phyloP scores from a whole-genome alignment of 192 early-diverging fungal species.

The Neocallimastix lanati region DNA sequence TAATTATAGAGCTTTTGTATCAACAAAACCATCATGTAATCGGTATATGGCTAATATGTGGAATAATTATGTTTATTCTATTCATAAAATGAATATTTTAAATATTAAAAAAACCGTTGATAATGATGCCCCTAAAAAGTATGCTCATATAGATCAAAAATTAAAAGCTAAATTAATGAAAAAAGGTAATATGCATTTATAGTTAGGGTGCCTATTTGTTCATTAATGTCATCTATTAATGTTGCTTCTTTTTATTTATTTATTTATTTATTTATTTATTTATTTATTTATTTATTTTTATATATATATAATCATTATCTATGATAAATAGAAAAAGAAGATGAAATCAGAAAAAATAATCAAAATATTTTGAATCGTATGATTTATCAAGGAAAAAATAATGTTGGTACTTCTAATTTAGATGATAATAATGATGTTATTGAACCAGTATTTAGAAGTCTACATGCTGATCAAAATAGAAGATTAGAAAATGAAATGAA shows the following conservation, averaged over 20 bases:
- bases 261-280: no score
- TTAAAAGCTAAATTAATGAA: background rate
- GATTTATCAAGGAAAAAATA: background rate
- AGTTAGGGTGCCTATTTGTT: no score
- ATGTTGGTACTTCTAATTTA: background rate
- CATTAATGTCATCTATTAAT: no score
- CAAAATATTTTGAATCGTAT: background rate
- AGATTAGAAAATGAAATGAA: background rate
- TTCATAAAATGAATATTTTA: background rate
- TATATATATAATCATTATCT: no score
- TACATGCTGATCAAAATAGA: background rate
- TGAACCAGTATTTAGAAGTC: background rate
- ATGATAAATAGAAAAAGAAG: background rate
- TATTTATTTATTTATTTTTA: no score
- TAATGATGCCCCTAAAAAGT: background rate
- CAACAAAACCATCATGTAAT: background rate
- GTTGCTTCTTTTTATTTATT: no score
- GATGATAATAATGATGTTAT: background rate
- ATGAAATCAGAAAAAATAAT: background rate
- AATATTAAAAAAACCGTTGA: background rate
- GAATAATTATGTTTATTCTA: background rate
- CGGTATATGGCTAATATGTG: background rate
- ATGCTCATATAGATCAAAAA: background rate
- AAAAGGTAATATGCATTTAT: background rate
- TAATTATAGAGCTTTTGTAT: background rate